Evolutionary conservation across 2,329 filamentous ascomycete genomes (phyloP).

Genomic region (Orbilia javanica): DNA sequence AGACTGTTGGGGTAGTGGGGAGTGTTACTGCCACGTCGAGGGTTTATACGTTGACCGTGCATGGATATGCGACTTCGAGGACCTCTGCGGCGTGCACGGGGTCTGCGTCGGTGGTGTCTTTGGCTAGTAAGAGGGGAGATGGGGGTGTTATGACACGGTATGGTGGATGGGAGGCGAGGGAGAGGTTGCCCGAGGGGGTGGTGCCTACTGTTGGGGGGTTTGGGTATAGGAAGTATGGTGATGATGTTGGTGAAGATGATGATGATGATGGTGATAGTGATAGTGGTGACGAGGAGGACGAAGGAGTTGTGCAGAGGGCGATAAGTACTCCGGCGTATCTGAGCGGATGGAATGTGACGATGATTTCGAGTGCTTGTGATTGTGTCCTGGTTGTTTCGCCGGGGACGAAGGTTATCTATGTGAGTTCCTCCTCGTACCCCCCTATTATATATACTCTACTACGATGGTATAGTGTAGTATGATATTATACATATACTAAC

Average conservation of each 20-base stretch:
- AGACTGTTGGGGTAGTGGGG: not conserved
- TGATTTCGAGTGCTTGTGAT: not conserved
- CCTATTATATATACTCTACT: not conserved
- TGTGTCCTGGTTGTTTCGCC: not conserved
- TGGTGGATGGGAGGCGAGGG: not conserved
- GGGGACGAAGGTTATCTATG: not conserved
- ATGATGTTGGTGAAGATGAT: too few relatives aligned
- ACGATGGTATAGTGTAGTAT: too few relatives aligned
- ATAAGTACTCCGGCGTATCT: not conserved
- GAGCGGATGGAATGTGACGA: not conserved
- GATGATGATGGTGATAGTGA: too few relatives aligned
- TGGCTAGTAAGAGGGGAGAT: conserved; percentile 6
- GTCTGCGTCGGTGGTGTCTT: not conserved
- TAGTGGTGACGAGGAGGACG: too few relatives aligned
- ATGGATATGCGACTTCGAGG: not conserved
- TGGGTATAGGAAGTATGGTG: too few relatives aligned
- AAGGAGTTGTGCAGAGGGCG: not conserved
- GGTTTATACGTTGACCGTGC: not conserved
- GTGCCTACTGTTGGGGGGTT: too few relatives aligned
- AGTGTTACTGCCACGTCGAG: not conserved
- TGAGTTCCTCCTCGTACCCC: not conserved
- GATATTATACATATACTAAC: not conserved
- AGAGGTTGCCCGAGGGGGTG: too few relatives aligned
- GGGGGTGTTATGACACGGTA: too few relatives aligned
- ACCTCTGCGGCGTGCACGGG: not conserved